Base-by-base conservation (phyloP, 164 flowering plant genomes). In the Macadamia tetraphylla region DNA sequence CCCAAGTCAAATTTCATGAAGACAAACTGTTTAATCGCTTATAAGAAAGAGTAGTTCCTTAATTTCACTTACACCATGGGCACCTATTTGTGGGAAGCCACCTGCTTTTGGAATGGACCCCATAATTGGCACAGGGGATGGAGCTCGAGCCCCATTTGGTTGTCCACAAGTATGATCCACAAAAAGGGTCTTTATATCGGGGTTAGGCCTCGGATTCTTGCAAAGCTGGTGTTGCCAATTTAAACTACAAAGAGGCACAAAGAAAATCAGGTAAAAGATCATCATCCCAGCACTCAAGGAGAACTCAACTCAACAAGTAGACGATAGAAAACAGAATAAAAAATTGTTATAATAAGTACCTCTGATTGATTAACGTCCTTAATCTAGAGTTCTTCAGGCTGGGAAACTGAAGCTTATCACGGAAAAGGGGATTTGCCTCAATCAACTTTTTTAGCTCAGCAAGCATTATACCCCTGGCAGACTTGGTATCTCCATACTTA, bases 71-170 rank as follows among this genome's bases (percentile, higher is more conserved):
- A 73, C 79, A 71, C 76, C 76, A 46, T 63, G 49, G 29, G 74
- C 62, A 52, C 67, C 71, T 11, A 77, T 7, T 1, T 68, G 66
- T 52, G 63, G 69, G 59, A 70, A 73, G 51, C 74, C 74, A 17
- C 58, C 76, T 29, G 63, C 9, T 64, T 32, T 73, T 40, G 64
- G 59, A 43, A 49, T 5, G 23, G 76, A 29, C 9, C 63, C 76
- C 6, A 63, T 14, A 32, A 73, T 58, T 31, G 58, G 76, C 64
- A 55, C 58, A 4, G 62, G 49, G 6, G 29, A 63, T 42, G 56
- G 66, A 14, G 55, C 66, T 10, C 56, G 53, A 17, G 66, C 55
- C 11, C 66, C 66, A 63, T 63, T 63, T 10, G 66, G 66, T 18
- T 63, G 66, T 10, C 56, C 66, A 63, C 66, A 48, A 46, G 66